Evolutionary conservation across 352 stramenopile genomes (phyloP), one percentile per base, ranked within the genome.

Genomic region (Paralagenidium karlingii): DNA sequence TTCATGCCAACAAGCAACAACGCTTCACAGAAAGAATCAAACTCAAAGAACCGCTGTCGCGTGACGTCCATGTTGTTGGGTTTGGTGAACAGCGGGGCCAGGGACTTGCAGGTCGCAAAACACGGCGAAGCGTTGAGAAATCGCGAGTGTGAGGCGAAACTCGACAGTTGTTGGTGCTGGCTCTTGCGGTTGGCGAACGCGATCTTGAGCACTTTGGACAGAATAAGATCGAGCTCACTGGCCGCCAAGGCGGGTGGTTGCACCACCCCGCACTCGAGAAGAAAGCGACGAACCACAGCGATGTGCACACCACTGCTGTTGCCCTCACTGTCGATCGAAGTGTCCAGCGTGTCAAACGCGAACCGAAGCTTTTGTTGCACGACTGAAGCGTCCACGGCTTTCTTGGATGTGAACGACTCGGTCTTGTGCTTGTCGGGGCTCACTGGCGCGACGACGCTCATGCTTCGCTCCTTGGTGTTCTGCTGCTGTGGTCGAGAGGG

Each of bases 21-120:
- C 5, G 71, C 68, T 38, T 88, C 69, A 22, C 78, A 83, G 43
- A 86, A 88, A 12, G 63, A 41, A 37, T 76, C 64, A 25, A 68
- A 56, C 30, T 66, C 68, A 38, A 88, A 88, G 33, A 75, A 86
- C 2, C 75, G 64, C 26, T 65, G 75, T 13, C 55, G 53, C 34
- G 63, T 68, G 16, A 42, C 50, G 13, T 81, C 63, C 42, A 49
- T 43, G 32, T 43, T 34, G 15, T 32, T 32, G 5, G 32, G 43
- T 13, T 38, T 8, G 0, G n/a, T n/a, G n/a, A n/a, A n/a, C n/a
- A n/a, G n/a, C n/a, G n/a, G n/a, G n/a, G n/a, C n/a, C n/a, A n/a
- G n/a, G n/a, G n/a, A n/a, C n/a, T n/a, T n/a, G n/a, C n/a, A n/a
- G 2, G 26, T 41, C 5, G 52, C 47, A 29, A 69, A 68, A n/a